These are phyloP conservation scores for Dichotomopilus funicola DNA, from an alignment of 2,329 filamentous ascomycete species.

Conservation along the genomic window DNA sequence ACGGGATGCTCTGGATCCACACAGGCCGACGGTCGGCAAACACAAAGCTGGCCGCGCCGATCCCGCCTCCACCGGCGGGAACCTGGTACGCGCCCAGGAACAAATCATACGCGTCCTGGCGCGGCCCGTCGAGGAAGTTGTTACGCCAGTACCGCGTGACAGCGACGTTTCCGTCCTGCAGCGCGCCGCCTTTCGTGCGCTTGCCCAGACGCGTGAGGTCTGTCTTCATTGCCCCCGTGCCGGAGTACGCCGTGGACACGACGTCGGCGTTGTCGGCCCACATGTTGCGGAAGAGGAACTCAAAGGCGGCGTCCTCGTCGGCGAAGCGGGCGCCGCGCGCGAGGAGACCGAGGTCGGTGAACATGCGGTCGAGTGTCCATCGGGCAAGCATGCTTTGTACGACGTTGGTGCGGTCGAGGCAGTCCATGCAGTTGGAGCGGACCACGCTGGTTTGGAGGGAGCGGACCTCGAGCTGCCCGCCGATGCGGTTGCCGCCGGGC, in stretches of 20 bases:
- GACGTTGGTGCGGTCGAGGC: constrained; percentile 93
- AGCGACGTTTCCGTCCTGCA: constrained; percentile 84
- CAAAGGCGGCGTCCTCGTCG: constrained; percentile 71
- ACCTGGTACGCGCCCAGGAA: constrained; percentile 85
- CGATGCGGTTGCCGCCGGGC: constrained; percentile 52
- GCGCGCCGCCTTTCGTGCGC: constrained; percentile 74
- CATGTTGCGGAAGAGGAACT: constrained; percentile 88
- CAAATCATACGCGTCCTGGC: constrained; percentile 92
- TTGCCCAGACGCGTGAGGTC: constrained; percentile 93
- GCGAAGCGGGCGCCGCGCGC: constrained; percentile 68
- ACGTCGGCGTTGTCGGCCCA: constrained; percentile 99
- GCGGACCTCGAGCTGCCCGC: constrained; percentile 71
- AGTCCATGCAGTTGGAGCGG: constrained; percentile 99
- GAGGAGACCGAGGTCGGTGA: constrained; percentile 77
- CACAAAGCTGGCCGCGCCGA: constrained; percentile 59
- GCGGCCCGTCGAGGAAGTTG: constrained; percentile 89
- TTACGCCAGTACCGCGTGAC: constrained; percentile 85
- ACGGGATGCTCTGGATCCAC: constrained; percentile 88
- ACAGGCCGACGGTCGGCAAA: constrained; percentile 82
- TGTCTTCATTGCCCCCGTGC: constrained; percentile 95
- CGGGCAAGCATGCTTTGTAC: constrained; percentile 96
- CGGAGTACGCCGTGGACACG: constrained; percentile 86
- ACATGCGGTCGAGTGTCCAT: constrained; percentile 80
- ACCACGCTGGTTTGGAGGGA: constrained; percentile 83
- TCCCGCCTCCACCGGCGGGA: constrained; percentile 59